These are phyloP conservation scores for Chenopodium album DNA, from an alignment of 148 eudicot genomes.

Conservation along the genomic window DNA sequence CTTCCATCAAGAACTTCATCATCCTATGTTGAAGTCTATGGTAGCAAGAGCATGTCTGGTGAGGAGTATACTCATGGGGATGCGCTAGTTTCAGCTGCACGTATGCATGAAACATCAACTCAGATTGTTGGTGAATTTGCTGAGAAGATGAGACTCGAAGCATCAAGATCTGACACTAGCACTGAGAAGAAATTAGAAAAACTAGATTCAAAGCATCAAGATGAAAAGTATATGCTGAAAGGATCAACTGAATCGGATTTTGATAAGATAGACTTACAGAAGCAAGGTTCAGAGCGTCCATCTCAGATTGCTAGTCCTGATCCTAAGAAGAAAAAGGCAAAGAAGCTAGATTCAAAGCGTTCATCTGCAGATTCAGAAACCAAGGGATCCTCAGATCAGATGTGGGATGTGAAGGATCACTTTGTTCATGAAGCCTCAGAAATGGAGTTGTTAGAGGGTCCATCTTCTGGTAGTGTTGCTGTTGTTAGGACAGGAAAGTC, in stretches of 20 bases:
- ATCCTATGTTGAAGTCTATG: constrained; percentile 20
- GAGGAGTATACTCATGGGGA: constrained; percentile 42
- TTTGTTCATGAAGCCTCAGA: constrained; percentile 36
- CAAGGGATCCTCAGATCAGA: constrained; percentile 63
- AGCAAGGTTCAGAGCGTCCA: constrained; percentile 37
- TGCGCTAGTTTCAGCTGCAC: constrained; percentile 60
- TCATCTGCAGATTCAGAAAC: constrained; percentile 44
- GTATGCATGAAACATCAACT: constrained; percentile 51
- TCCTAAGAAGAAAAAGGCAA: constrained; percentile 31
- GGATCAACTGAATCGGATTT: constrained; percentile 29
- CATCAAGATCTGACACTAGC: constrained; percentile 45
- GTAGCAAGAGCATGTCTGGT: constrained; percentile 16
- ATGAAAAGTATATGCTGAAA: constrained; percentile 20
- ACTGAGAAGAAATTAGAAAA: constrained; percentile 32
- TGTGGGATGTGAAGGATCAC: constrained; percentile 56
- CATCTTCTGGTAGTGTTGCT: constrained; percentile 27
- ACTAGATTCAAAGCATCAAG: constrained; percentile 27
- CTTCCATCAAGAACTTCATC: constrained; percentile 22
- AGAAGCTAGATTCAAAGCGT: constrained; percentile 43
- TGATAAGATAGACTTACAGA: constrained; percentile 33
- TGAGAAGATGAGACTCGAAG: constrained; percentile 53
- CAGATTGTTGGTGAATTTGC: constrained; percentile 58
- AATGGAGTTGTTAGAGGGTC: constrained; percentile 33
- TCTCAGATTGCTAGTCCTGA: constrained; percentile 35
- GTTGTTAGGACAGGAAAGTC: constrained; percentile 68